Evolutionary conservation across 208 protist genomes (phyloP), one percentile per base, ranked within the genome.

Genomic region (Crithidia fasciculata): DNA sequence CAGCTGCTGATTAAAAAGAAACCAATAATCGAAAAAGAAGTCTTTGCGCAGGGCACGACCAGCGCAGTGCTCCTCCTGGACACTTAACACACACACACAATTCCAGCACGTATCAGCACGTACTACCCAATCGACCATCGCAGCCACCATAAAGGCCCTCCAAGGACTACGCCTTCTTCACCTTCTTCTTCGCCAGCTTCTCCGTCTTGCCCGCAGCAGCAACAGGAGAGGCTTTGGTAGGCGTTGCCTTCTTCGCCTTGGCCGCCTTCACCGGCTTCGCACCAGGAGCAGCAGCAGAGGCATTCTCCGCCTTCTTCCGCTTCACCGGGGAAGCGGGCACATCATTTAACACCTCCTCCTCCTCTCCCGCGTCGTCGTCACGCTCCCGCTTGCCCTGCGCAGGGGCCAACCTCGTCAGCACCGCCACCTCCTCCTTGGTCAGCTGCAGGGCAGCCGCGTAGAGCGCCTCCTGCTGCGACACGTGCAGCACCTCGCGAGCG

Each of bases 401-500:
- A 5, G 87, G 89, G 5, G 80, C 58, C n/a, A 95, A 53, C 16
- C 65, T 69, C 61, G 78, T 13, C 13, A 97, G 77, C 37, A 70
- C 15, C 55, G 72, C 37, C 58, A 73, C 43, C 44, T 92, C 86
- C 4, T 63, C 76, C 19, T 69, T 44, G 0, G 83, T 86, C 15
- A 97, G 78, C 15, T 83, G 57, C 28, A 97, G 69, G 18, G 88
- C 87, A 6, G 76, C 69, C 53, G 81, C 78, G 79, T 94, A 97
- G 19, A 78, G 66, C 2, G 80, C 78, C 75, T 93, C 79, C 8
- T 74, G 62, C 57, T 76, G 76, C 7, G 75, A 54, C 0, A 94
- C 87, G 44, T 74, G 52, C n/a, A 95, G 77, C n/a, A 95, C 61
- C 79, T 97, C 93, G 9, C 90, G 72, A 13, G 90, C 87, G 70